Evolutionary conservation across 768 basidiomycete species (phyloP).

Genomic region (Chalciporus sphaerocephalus): DNA sequence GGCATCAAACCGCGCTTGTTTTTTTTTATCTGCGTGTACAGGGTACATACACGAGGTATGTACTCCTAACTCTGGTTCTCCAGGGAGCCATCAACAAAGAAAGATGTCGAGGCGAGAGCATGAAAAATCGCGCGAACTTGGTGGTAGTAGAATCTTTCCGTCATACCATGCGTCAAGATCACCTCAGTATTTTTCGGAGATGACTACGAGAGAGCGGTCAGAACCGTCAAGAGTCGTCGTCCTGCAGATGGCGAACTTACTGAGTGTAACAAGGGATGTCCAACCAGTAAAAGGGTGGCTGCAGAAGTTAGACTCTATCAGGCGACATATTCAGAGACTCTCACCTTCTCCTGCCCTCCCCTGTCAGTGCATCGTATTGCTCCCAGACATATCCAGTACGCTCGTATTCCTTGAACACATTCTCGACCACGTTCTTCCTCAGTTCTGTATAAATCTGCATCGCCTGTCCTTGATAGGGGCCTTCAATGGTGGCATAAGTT

Average conservation of each 20-base stretch:
- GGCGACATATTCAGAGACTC: conserved; percentile 15
- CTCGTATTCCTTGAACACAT: conserved; percentile 86
- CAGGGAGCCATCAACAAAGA: not conserved
- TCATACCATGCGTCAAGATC: not conserved
- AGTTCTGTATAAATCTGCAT: conserved; percentile 76
- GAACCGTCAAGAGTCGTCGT: not conserved
- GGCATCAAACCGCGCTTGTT: not conserved
- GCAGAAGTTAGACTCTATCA: conserved; percentile 9
- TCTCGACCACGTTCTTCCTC: conserved; percentile 78
- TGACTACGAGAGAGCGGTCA: conserved; percentile 38
- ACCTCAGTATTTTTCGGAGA: conserved; percentile 62
- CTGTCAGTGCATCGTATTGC: conserved; percentile 84
- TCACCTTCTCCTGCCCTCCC: conserved; percentile 84
- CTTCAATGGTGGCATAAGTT: conserved; percentile 73
- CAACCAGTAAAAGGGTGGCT: conserved; percentile 98
- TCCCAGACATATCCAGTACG: conserved; percentile 97
- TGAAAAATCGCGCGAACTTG: not conserved
- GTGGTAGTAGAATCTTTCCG: not conserved
- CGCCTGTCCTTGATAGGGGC: conserved; percentile 78
- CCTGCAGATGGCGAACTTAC: conserved; percentile 46
- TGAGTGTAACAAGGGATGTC: conserved; percentile 86
- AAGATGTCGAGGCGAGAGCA: no score
- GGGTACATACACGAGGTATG: not conserved
- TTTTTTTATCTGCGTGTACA: not conserved
- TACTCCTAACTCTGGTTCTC: not conserved